A percentile compares a stretch with the other conserved stretches of the same genome.
Conservation (phyloP, 257 asterid species). For the Haberlea rhodopensis region DNA sequence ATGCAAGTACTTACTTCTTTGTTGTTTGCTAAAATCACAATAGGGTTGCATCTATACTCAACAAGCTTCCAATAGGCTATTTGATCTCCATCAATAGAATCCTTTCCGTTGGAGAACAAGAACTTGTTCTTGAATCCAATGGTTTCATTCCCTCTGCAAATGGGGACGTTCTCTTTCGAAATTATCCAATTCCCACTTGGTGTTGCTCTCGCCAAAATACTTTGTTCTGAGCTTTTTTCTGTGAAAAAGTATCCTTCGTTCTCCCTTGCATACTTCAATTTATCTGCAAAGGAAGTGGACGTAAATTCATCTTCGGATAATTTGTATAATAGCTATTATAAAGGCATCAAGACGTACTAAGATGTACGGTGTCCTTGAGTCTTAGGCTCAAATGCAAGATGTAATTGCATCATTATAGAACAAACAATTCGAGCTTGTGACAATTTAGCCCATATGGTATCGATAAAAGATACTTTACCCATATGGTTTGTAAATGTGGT, state of each 20-base stretch:
- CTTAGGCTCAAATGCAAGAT: too few species aligned
- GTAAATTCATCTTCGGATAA: too few species aligned
- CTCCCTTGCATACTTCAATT: not conserved
- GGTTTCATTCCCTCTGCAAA: not conserved
- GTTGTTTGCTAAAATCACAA: not conserved
- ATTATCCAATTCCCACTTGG: too few species aligned
- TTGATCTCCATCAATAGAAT: not conserved
- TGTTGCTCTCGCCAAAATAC: too few species aligned
- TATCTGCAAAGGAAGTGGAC: not conserved
- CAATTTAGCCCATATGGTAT: too few species aligned
- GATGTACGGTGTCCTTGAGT: too few species aligned
- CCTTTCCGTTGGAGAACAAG: not conserved
- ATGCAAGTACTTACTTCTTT: not conserved
- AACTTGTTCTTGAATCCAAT: slow-evolving; percentile 18
- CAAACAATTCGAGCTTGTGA: too few species aligned
- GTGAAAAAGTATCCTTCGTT: slow-evolving; percentile 21
- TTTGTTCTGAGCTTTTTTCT: not conserved
- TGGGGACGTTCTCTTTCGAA: not conserved
- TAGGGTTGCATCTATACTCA: not conserved
- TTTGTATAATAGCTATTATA: too few species aligned
- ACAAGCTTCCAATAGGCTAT: slow-evolving; percentile 22
- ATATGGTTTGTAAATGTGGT: too few species aligned
- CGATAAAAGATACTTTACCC: too few species aligned
- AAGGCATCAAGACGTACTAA: too few species aligned
- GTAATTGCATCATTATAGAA: too few species aligned